Base-by-base conservation (phyloP, 2,329 filamentous ascomycete species). In the Monilinia polystroma region DNA sequence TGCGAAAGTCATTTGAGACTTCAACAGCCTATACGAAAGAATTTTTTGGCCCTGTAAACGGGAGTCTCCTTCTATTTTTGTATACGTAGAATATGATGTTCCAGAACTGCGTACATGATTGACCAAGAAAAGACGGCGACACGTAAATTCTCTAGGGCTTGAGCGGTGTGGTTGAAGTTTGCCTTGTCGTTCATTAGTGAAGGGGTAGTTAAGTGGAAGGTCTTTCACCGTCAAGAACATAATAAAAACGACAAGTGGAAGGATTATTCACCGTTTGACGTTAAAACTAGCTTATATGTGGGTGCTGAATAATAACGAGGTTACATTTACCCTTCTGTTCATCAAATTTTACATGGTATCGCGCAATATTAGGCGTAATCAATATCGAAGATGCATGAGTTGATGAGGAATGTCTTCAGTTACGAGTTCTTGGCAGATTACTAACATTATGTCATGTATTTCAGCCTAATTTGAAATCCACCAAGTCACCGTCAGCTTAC, bases 401-500 rank as follows among this genome's bases (percentile, higher is more conserved):
- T 23, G 26, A 18, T n/a, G 3, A 10, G 12, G 2, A 35, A 47
- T 35, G 14, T 45, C 10, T n/a, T n/a, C 10, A n/a, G 18, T 12
- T 2, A 26, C 18, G 38, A 57, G 55, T 23, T 43, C 23, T 58
- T 18, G 55, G 4, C 16, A 45, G 8, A 45, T 58, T 26, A 12
- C 23, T 18, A 2, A 41, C 23, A 43, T 26, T 20, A 43, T 26
- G 20, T 3, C 23, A 41, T 26, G 38, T 20, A 38, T 16, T 38
- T 41, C 35, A 29, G 32, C 51, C 16, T 14, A 53, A 32, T 20
- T 54, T 23, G 20, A 49, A 49, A 47, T 47, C 20, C 45, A 7
- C 6, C 45, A 20, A n/a, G 4, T n/a, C 20, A 20, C 45, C 16
- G 45, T 59, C 57, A 59, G 57, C 57, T 59, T 62, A 62, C 45